Percentiles rank a stretch among this genome's conserved stretches.
Evolutionary conservation across 164 flowering plant genomes (phyloP).

Genomic region (Berberis thunbergii): DNA sequence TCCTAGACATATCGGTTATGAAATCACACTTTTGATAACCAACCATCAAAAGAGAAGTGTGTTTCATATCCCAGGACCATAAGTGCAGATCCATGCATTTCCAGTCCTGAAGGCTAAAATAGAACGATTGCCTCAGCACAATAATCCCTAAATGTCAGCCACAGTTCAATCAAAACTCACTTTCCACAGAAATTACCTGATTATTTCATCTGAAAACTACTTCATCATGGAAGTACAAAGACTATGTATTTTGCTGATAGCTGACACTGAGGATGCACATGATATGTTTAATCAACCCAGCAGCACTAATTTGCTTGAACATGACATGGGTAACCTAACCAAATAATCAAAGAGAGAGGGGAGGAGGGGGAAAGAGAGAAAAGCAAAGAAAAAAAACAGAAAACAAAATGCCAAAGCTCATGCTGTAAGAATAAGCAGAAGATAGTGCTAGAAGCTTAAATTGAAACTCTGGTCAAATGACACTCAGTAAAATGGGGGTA

Average conservation of each 20-base stretch:
- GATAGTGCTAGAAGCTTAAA: not conserved
- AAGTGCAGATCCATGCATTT: too few species aligned
- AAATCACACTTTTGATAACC: too few species aligned
- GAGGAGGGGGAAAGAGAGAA: not conserved
- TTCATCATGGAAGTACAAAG: conserved; percentile 11
- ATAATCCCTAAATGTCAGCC: too few species aligned
- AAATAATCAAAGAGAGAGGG: not conserved
- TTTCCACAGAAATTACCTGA: too few species aligned
- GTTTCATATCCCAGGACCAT: too few species aligned
- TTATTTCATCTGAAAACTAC: not conserved
- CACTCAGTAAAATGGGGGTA: not conserved
- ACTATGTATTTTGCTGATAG: conserved; percentile 16
- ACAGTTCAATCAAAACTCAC: too few species aligned
- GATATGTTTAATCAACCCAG: conserved; percentile 20
- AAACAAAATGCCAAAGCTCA: conserved; percentile 8
- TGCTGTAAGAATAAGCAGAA: conserved; percentile 6
- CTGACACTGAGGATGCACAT: conserved; percentile 10
- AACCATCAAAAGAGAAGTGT: too few species aligned
- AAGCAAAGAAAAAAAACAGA: conserved; percentile 3
- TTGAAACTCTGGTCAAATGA: not conserved
- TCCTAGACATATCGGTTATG: too few species aligned
- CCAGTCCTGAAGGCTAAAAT: too few species aligned
- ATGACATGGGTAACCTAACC: conserved; percentile 26
- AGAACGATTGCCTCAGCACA: too few species aligned
- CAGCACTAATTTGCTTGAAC: conserved; percentile 27